These are phyloP conservation scores for Tulasnella sp. DNA, from an alignment of 768 basidiomycete genomes.

Conservation along the genomic window DNA sequence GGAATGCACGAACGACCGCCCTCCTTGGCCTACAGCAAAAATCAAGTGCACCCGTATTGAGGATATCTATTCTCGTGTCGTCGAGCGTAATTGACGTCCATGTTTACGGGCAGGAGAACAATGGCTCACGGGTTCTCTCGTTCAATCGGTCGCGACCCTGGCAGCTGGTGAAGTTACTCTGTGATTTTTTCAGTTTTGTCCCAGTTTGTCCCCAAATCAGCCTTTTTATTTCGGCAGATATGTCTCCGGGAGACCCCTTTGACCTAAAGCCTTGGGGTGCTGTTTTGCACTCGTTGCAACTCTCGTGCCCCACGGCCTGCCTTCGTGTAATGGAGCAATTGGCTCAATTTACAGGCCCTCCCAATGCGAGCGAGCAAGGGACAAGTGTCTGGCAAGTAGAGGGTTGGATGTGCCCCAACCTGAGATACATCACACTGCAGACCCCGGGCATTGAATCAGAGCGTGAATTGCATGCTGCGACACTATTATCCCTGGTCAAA, in stretches of 20 bases:
- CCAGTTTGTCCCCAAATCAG: too few relatives aligned
- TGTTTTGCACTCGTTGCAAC: neutral
- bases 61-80: neutral
- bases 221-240: too few relatives aligned
- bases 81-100: accelerated
- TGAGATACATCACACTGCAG: neutral
- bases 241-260: neutral
- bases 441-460: neutral
- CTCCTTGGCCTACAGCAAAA: neutral
- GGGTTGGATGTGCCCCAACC: neutral
- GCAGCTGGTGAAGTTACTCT: too few relatives aligned
- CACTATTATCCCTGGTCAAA: neutral
- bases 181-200: too few relatives aligned
- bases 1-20: neutral
- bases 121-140: too few relatives aligned
- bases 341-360: neutral
- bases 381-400: neutral
- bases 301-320: neutral
- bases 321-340: neutral
- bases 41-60: neutral
- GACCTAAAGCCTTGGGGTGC: neutral
- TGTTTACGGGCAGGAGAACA: neutral
- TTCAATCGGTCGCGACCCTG: too few relatives aligned
- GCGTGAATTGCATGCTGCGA: neutral
- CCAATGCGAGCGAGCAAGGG: neutral